phyloP scores from a whole-genome alignment of 176 grass and related monocot genomes.

The Pharus latifolius region DNA sequence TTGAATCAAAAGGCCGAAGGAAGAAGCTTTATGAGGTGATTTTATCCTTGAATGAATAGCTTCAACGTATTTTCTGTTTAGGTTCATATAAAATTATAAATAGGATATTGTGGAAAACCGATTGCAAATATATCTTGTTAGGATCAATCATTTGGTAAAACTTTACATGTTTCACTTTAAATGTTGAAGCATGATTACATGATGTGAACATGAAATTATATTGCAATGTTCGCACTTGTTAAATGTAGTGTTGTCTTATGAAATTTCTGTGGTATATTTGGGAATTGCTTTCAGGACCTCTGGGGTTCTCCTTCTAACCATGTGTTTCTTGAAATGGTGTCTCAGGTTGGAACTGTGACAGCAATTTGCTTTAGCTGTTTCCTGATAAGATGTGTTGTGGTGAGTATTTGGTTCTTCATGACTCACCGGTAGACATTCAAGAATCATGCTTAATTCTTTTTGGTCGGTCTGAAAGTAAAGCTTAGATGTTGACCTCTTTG shows the following conservation, averaged over 20 bases:
- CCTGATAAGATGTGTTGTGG: constrained; percentile 86
- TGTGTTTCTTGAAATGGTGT: constrained; percentile 6
- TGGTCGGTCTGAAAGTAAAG: constrained; percentile 8
- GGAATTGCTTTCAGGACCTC: background rate
- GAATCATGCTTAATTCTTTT: background rate
- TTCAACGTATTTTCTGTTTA: background rate
- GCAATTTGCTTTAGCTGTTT: constrained; percentile 88
- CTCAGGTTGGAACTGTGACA: constrained; percentile 85
- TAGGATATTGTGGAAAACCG: background rate
- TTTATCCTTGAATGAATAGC: background rate
- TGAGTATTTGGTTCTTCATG: constrained; percentile 39
- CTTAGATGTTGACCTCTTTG: constrained; percentile 14
- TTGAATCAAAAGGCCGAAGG: constrained; percentile 85
- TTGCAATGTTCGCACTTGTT: background rate
- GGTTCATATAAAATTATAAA: background rate
- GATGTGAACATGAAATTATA: background rate
- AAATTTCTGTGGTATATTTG: background rate
- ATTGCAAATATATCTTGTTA: background rate
- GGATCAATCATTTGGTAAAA: background rate
- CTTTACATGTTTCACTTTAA: background rate
- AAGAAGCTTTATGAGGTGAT: constrained; percentile 96
- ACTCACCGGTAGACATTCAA: background rate
- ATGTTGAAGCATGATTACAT: background rate
- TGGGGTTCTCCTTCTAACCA: background rate
- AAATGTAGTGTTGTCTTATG: background rate